phyloP scores from a whole-genome alignment of 345 rosid genomes.

The Hevea brasiliensis region DNA sequence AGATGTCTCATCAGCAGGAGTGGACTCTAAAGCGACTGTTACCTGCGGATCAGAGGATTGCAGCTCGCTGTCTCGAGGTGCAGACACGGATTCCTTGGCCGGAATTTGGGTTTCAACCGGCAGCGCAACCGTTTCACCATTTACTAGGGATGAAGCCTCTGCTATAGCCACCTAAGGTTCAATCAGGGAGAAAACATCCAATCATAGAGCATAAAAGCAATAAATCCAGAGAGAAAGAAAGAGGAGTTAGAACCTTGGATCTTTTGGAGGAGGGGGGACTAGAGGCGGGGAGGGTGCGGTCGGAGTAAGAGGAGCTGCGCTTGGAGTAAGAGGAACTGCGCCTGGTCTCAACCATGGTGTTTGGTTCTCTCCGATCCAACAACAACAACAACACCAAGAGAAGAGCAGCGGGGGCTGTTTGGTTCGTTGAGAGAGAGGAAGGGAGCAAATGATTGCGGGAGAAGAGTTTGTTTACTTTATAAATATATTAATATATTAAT shows the following conservation, averaged over 20 bases:
- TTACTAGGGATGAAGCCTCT: conserved; percentile 57
- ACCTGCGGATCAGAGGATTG: conserved; percentile 66
- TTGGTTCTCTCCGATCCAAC: conserved; percentile 44
- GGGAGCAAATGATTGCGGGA: conserved; percentile 4
- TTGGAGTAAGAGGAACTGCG: conserved; percentile 84
- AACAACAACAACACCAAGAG: conserved; percentile 2
- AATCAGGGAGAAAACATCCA: conserved; percentile 28
- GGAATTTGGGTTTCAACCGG: conserved; percentile 39
- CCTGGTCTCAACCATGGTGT: conserved; percentile 87
- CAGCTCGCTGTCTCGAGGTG: conserved; percentile 55
- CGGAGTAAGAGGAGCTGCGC: conserved; percentile 81
- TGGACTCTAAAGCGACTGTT: conserved; percentile 46
- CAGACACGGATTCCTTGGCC: conserved; percentile 53
- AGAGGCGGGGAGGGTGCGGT: conserved; percentile 54
- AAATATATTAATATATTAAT: background rate
- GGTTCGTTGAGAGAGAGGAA: background rate
- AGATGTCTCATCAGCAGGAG: conserved; percentile 37
- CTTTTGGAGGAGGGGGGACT: conserved; percentile 61
- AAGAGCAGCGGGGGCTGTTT: background rate
- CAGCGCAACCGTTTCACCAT: conserved; percentile 32
- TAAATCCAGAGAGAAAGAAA: conserved; percentile 1
- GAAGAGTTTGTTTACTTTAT: background rate
- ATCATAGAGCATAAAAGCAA: conserved; percentile 4
- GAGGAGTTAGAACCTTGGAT: conserved; percentile 53
- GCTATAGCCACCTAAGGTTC: conserved; percentile 43